phyloP scores from a whole-genome alignment of 306 rosid species.

The Trifolium repens region DNA sequence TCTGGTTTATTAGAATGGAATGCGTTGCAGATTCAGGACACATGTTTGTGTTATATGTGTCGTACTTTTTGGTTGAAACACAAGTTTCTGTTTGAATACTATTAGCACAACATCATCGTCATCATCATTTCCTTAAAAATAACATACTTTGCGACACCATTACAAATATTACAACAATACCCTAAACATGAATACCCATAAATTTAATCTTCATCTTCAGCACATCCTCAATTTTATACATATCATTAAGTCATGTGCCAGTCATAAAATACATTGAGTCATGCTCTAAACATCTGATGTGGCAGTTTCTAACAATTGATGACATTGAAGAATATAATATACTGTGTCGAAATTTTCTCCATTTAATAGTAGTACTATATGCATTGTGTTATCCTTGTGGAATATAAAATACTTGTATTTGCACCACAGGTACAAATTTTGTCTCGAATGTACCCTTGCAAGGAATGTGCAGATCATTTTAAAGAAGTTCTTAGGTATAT shows the following conservation, averaged over 20 bases:
- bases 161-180: too few relatives aligned
- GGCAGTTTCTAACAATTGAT: conserved; percentile 2
- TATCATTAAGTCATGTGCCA: not conserved
- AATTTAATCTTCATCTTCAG: too few relatives aligned
- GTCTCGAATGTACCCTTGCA: conserved; percentile 88
- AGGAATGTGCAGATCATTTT: conserved; percentile 93
- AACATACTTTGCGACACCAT: not conserved
- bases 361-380: not conserved
- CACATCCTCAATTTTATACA: not conserved
- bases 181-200: too few relatives aligned
- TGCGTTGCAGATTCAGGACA: not conserved
- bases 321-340: not conserved
- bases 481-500: conserved; percentile 77
- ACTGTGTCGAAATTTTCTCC: conserved; percentile 1
- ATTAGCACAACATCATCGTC: too few relatives aligned
- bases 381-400: conserved; percentile 25
- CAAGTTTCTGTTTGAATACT: too few relatives aligned
- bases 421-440: conserved; percentile 69
- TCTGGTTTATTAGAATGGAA: too few relatives aligned
- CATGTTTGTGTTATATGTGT: not conserved
- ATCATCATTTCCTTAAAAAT: too few relatives aligned
- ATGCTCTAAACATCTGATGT: conserved; percentile 16
- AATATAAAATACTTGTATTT: conserved; percentile 25
- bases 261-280: not conserved
- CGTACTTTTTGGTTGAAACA: too few relatives aligned